Percentiles rank a stretch among this genome's conserved stretches.
Evolutionary conservation across 2,329 filamentous ascomycete species (phyloP).

Genomic region (Penicillium freii): DNA sequence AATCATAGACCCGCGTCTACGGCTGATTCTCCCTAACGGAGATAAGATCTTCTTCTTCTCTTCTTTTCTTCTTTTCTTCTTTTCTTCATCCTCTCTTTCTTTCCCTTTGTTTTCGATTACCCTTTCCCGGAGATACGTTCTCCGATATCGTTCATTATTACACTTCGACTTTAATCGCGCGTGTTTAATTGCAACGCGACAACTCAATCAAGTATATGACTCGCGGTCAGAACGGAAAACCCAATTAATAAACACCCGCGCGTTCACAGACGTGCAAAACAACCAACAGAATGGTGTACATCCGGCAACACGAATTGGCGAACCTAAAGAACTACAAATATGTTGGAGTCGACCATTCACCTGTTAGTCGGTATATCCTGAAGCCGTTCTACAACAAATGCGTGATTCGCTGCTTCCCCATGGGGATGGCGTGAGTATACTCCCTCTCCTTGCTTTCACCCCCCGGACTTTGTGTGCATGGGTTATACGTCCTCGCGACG

Average conservation of each 20-base stretch:
- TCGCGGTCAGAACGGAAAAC: neutral
- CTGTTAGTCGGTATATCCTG: conserved; percentile 86
- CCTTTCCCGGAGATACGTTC: neutral
- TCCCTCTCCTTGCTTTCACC: neutral
- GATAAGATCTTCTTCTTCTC: neutral
- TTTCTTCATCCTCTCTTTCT: neutral
- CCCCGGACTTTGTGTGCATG: conserved; percentile 7
- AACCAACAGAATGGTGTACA: conserved; percentile 74
- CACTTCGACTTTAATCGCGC: neutral
- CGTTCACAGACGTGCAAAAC: conserved; percentile 4
- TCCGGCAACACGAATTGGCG: conserved; percentile 83
- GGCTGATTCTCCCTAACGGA: neutral
- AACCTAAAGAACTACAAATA: conserved; percentile 96
- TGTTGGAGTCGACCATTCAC: conserved; percentile 82
- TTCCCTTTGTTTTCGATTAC: neutral
- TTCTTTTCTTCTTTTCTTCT: neutral
- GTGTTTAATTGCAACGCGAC: neutral
- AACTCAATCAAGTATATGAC: conserved; percentile 1
- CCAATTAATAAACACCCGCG: neutral
- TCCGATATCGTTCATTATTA: neutral
- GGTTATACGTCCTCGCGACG: conserved; percentile 1
- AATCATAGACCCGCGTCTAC: neutral
- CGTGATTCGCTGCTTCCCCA: conserved; percentile 91
- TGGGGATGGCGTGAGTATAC: conserved; percentile 77
- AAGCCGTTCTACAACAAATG: conserved; percentile 97